Percentiles rank a stretch among this genome's conserved stretches.
Conservation (phyloP, 345 rosid species). For the Mercurialis annua region DNA sequence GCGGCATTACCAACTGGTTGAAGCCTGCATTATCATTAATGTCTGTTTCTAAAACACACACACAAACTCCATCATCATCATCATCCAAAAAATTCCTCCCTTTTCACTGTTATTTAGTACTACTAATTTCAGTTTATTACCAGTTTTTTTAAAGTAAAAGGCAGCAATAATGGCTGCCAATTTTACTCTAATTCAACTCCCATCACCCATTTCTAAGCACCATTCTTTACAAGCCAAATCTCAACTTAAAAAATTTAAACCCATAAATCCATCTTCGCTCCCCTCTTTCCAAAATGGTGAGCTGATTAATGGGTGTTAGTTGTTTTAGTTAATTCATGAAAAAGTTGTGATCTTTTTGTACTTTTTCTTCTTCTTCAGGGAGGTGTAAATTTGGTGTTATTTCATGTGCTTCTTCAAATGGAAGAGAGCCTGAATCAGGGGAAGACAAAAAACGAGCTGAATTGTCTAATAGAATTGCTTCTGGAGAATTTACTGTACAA, state of each 20-base stretch:
- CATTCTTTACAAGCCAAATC: conserved; percentile 8
- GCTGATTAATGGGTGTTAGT: neutral
- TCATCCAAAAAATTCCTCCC: neutral
- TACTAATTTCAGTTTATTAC: neutral
- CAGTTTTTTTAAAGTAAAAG: neutral
- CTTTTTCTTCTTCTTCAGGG: conserved; percentile 5
- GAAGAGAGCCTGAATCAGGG: conserved; percentile 48
- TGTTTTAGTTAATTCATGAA: neutral
- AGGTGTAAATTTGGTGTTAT: conserved; percentile 23
- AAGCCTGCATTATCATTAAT: neutral
- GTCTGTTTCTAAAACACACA: conserved; percentile 12
- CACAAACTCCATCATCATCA: neutral
- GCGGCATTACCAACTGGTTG: neutral
- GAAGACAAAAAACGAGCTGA: conserved; percentile 69
- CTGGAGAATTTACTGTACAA: conserved; percentile 73
- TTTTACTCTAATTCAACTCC: conserved; percentile 29
- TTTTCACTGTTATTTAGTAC: neutral
- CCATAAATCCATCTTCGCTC: conserved; percentile 11
- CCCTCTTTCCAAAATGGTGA: neutral
- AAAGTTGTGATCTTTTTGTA: neutral
- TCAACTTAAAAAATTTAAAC: neutral
- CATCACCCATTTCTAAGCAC: conserved; percentile 14
- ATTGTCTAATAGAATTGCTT: conserved; percentile 73
- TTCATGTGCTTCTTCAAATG: conserved; percentile 52
- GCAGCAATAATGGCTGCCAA: conserved; percentile 27